Base-by-base conservation (phyloP, 345 rosid genomes). In the Euphorbia pulcherrima region DNA sequence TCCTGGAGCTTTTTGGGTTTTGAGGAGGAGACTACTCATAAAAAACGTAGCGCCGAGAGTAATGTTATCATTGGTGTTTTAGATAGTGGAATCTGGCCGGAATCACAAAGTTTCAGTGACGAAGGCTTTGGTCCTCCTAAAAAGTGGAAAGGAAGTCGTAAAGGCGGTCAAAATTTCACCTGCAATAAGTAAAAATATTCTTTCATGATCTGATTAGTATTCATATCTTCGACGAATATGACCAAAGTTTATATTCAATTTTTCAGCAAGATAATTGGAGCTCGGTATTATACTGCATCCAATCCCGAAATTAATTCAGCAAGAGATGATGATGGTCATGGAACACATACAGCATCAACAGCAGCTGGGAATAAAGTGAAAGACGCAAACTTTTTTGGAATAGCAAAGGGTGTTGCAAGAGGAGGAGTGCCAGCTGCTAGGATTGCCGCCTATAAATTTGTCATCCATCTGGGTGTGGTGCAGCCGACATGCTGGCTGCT, bases 401-500 rank as follows among this genome's bases (percentile, higher is more conserved):
- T 88, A 30, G 90, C 83, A 0, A 7, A 70, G 14, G 93, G 91
- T n/a, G 77, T 77, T 0, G 90, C 85, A 8, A 79, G 90, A 77
- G 93, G 88, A 12, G 89, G 85, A 12, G 83, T 78, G 60, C 89
- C 92, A 6, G 78, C 82, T 13, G 80, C 87, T 9, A 81, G 92
- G 69, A 67, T 85, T n/a, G 83, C 92, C 18, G 70, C 65, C 13
- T 87, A 90, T 28, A 68, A 40, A 84, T 77, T 8, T 88, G 91
- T 29, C 2, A 0, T 0, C 0, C 0, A 0, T 0, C 0, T 0
- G 67, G 30, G 0, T 67, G 71, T 21, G 79, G 83, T 50, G 2
- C 8, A 0, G 71, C 3, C 5, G 39, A 39, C 16, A 1, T 85
- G 14, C 54, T 85, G 58, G 77, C 81, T 16, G 89, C 79, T 0